phyloP scores from a whole-genome alignment of 75 land plant genomes.

The Chamaecyparis obtusa region DNA sequence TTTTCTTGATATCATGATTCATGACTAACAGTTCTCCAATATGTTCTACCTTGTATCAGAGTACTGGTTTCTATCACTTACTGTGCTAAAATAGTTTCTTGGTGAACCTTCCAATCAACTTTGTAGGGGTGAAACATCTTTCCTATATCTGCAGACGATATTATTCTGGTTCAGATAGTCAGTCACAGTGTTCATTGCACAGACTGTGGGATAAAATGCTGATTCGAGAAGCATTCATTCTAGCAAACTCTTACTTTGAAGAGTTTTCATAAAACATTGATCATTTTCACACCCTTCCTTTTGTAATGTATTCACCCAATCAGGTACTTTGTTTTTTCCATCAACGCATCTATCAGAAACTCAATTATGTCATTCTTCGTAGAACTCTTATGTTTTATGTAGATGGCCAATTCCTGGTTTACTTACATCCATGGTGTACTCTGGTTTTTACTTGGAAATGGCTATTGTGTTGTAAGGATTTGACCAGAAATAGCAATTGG shows the following conservation, averaged over 20 bases:
- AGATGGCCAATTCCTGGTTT: background rate
- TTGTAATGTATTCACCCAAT: background rate
- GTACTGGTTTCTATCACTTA: background rate
- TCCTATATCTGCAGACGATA: background rate
- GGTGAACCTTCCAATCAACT: background rate
- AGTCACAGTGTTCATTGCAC: background rate
- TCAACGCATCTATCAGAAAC: background rate
- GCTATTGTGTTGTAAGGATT: background rate
- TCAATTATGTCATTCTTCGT: background rate
- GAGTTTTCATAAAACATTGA: background rate
- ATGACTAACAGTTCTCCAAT: background rate
- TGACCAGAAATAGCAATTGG: background rate
- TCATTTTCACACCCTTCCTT: background rate
- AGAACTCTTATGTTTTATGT: background rate
- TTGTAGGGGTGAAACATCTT: background rate
- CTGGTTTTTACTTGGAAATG: background rate
- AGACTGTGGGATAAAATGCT: background rate
- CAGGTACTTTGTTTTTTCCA: background rate
- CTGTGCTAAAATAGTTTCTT: background rate
- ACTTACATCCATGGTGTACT: background rate
- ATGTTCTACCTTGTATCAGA: background rate
- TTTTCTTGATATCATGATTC: background rate
- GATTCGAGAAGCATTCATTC: background rate
- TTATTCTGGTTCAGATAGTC: background rate
- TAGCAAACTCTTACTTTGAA: background rate